Evolutionary conservation across 257 asterid species (phyloP).

Genomic region (Nyctanthes arbortristis): DNA sequence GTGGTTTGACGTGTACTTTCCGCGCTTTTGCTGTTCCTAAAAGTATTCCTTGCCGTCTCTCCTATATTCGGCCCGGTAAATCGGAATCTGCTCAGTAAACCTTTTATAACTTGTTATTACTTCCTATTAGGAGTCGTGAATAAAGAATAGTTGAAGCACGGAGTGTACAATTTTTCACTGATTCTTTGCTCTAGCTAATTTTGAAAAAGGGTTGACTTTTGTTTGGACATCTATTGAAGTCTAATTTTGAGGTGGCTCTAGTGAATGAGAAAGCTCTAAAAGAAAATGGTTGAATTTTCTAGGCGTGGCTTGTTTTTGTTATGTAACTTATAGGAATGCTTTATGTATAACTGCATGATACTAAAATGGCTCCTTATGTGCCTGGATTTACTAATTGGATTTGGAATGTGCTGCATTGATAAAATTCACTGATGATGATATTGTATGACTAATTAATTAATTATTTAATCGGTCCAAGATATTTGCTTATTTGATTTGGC

Average conservation of each 20-base stretch:
- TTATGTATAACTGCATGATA: neutral
- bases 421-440: neutral
- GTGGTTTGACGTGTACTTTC: constrained; percentile 34
- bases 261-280: neutral
- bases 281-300: constrained; percentile 3
- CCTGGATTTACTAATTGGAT: too few species aligned
- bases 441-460: neutral
- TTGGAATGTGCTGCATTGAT: neutral
- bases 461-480: neutral
- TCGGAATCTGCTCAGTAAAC: neutral
- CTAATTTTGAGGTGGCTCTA: neutral
- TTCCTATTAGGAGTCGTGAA: neutral
- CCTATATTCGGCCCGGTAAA: constrained; percentile 42
- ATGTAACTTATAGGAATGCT: too few species aligned
- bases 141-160: neutral
- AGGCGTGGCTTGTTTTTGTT: neutral
- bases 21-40: constrained; percentile 26
- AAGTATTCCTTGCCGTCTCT: constrained; percentile 22
- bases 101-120: neutral
- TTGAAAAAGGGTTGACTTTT: constrained; percentile 5
- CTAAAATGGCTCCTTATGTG: neutral
- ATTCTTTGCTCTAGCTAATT: neutral
- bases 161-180: neutral
- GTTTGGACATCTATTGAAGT: neutral
- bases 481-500: neutral